Conservation (phyloP, 2,329 filamentous ascomycete species). For the Talaromyces sp. region DNA sequence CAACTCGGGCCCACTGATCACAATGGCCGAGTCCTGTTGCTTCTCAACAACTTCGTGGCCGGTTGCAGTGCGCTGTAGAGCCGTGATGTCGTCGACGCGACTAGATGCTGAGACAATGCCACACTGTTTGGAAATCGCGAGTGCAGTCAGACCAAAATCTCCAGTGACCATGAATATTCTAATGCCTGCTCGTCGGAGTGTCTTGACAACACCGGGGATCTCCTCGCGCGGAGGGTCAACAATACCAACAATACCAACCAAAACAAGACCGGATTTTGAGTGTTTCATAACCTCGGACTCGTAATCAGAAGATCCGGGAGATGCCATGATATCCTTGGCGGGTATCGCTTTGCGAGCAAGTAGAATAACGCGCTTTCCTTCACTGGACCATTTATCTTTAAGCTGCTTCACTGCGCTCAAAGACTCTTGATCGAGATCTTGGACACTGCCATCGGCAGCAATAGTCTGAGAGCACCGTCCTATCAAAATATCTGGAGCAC, state of each 20-base stretch:
- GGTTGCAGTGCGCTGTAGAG: slow-evolving; percentile 34
- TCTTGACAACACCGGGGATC: slow-evolving; percentile 56
- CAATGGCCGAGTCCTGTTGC: slow-evolving; percentile 45
- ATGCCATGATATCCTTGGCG: slow-evolving; percentile 32
- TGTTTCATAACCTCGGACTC: slow-evolving; percentile 57
- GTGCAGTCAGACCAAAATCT: slow-evolving; percentile 70
- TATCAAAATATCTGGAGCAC: slow-evolving; percentile 70
- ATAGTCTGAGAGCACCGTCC: slow-evolving; percentile 57
- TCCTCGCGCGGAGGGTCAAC: slow-evolving; percentile 58
- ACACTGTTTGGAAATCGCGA: slow-evolving; percentile 67
- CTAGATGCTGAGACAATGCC: slow-evolving; percentile 60
- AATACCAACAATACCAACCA: slow-evolving; percentile 56
- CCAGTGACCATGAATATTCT: slow-evolving; percentile 80
- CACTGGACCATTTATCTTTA: slow-evolving; percentile 65
- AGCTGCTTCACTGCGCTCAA: slow-evolving; percentile 50
- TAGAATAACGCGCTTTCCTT: slow-evolving; percentile 64
- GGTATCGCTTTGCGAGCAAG: slow-evolving; percentile 58
- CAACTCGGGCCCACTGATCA: slow-evolving; percentile 63
- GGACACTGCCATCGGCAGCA: slow-evolving; percentile 50
- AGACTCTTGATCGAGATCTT: slow-evolving; percentile 45
- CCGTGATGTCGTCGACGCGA: slow-evolving; percentile 50
- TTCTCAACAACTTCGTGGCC: slow-evolving; percentile 13
- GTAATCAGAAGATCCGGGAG: slow-evolving; percentile 46
- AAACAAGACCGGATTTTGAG: slow-evolving; percentile 45
- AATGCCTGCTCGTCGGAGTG: slow-evolving; percentile 64